Conservation (phyloP, 257 asterid genomes). For the Nicotiana tomentosiformis region DNA sequence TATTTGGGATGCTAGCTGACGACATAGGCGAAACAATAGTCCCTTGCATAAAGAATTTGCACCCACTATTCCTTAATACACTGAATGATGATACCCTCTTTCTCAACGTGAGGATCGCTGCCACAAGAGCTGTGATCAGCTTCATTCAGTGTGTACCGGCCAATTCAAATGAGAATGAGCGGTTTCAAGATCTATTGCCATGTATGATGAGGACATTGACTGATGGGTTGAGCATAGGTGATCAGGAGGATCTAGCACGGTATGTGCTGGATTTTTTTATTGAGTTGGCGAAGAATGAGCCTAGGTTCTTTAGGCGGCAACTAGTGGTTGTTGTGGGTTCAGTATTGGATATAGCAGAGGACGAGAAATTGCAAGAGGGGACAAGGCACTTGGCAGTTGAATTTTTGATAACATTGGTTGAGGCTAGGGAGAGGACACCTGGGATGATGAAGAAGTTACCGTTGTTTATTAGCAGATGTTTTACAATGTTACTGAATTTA, state of each 20-base stretch:
- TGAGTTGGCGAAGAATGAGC: constrained; percentile 18
- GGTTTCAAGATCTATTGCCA: constrained; percentile 27
- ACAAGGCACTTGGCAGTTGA: constrained; percentile 86
- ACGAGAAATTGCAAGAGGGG: constrained; percentile 79
- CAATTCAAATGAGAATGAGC: constrained; percentile 56
- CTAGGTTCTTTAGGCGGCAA: constrained; percentile 82
- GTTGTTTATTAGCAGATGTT: constrained; percentile 67
- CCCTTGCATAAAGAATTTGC: constrained; percentile 74
- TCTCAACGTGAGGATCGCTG: constrained; percentile 73
- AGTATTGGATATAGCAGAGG: constrained; percentile 87
- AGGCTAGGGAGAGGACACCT: constrained; percentile 93
- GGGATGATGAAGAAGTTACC: constrained; percentile 99
- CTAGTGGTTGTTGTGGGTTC: constrained; percentile 85
- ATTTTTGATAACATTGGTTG: constrained; percentile 85
- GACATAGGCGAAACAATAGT: constrained; percentile 64
- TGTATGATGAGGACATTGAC: too few relatives aligned
- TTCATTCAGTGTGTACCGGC: constrained; percentile 69
- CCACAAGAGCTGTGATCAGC: constrained; percentile 79
- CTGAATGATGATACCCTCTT: constrained; percentile 38
- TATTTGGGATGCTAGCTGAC: constrained; percentile 75
- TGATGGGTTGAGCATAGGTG: too few relatives aligned
- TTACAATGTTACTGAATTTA: constrained; percentile 27
- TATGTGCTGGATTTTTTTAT: constrained; percentile 82
- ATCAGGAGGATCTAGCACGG: constrained; percentile 40
- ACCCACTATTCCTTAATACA: constrained; percentile 56